Conservation (phyloP, 1,139 yeast genomes). For the Debaryomycetaceae sp. region DNA sequence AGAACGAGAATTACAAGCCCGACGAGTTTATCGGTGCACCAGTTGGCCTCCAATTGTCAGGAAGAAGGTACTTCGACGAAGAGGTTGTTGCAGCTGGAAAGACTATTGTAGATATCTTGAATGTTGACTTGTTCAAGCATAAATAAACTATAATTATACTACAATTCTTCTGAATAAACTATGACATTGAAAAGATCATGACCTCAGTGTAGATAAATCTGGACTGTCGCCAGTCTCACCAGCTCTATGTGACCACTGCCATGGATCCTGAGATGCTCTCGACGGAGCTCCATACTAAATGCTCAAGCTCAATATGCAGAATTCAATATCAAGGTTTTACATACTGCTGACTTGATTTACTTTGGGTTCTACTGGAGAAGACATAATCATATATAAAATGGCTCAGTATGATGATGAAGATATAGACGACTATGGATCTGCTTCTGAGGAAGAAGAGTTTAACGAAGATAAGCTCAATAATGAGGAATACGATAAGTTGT, state of each 20-base stretch:
- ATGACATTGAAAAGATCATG: no score
- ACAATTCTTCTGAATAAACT: no score
- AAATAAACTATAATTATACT: not conserved
- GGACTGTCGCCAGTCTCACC: no score
- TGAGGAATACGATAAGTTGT: conserved; percentile 48
- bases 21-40: conserved; percentile 37
- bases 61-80: conserved; percentile 39
- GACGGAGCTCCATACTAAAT: no score
- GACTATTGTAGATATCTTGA: conserved; percentile 26
- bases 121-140: conserved; percentile 17
- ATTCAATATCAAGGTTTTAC: not conserved
- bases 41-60: conserved; percentile 38
- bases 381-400: not conserved
- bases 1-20: conserved; percentile 30
- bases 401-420: conserved; percentile 15
- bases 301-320: not conserved
- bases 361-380: no score
- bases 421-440: conserved; percentile 49
- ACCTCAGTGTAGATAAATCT: no score
- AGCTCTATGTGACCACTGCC: no score
- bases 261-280: no score
- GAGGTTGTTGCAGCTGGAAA: conserved; percentile 42
- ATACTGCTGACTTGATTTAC: not conserved
- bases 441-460: conserved; percentile 37
- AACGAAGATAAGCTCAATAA: conserved; percentile 43